These are phyloP conservation scores for Capillidium rhysosporum DNA, from an alignment of 371 early-diverging fungal genomes.

Conservation along the genomic window DNA sequence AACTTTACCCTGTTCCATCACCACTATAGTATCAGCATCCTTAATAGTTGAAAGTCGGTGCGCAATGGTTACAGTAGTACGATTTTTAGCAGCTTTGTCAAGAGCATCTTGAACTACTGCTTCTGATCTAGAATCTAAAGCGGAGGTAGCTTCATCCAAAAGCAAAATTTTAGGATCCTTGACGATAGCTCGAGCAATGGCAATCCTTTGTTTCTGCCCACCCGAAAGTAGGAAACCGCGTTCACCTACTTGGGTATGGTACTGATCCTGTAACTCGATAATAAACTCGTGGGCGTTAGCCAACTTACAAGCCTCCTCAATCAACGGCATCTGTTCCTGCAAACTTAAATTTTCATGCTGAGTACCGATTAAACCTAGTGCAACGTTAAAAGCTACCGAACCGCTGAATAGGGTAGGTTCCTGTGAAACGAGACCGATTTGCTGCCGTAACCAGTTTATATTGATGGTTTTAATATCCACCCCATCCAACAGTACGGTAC, in stretches of 20 bases:
- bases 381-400: slow-evolving; percentile 57
- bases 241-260: slow-evolving; percentile 48
- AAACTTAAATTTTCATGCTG: slow-evolving; percentile 9
- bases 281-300: slow-evolving; percentile 63
- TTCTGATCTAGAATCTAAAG: slow-evolving; percentile 38
- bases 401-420: slow-evolving; percentile 37
- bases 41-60: slow-evolving; percentile 66
- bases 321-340: slow-evolving; percentile 11
- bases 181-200: slow-evolving; percentile 60
- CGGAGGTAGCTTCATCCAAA: slow-evolving; percentile 41
- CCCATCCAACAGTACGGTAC: slow-evolving; percentile 35
- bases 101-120: slow-evolving; percentile 54
- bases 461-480: slow-evolving; percentile 25
- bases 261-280: slow-evolving; percentile 42
- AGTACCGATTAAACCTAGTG: slow-evolving; percentile 28
- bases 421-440: slow-evolving; percentile 56
- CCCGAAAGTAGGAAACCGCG: slow-evolving; percentile 27
- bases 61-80: slow-evolving; percentile 86
- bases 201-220: slow-evolving; percentile 28
- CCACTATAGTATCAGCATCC: slow-evolving; percentile 67
- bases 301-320: slow-evolving; percentile 31
- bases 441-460: slow-evolving; percentile 29
- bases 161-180: slow-evolving; percentile 41
- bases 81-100: slow-evolving; percentile 45
- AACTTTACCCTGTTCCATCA: slow-evolving; percentile 47